Base-by-base conservation (phyloP, 768 basidiomycete genomes). In the Daedaleopsis sinensis region DNA sequence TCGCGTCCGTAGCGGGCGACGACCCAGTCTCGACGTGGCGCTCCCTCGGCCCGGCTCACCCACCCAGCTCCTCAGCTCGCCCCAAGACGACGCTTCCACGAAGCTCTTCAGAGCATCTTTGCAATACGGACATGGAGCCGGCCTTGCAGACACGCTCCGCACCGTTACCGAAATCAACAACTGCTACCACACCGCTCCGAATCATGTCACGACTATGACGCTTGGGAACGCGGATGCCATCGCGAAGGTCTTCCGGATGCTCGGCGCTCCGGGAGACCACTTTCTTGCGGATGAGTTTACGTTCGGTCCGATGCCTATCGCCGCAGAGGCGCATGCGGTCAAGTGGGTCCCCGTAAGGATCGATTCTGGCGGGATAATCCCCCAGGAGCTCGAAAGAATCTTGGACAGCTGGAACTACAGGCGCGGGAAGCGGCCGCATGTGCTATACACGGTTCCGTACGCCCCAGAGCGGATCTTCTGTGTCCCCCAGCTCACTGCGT, bases 341-440 rank as follows among this genome's bases (percentile, higher is more conserved):
- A 76, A 72, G 24, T 78, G 79, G 74, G 74, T 76, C 5, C 77
- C 78, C 0, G 75, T 84, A 27, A 72, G 74, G 58, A 80, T 82
- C 63, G 83, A 84, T 66, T 74, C 75, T 37, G 74, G 76, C 44
- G 83, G 83, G 2, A 68, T 84, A 58, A 66, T 84, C n/a, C 82
- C 82, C 3, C 75, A 76, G 19, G 78, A 79, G 49, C 74, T 85
- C 64, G 81, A 84, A 46, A 66, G 69, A 2, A 66, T 79, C 16
- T 62, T 85, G 23, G 66, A 66, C 2, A 73, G 62, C 6, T 85
- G 83, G 83, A 72, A 84, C 44, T 75, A 76, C 49, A 65, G 69
- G 1, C 77, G 74, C 52, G 83, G 83, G 13, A 76, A 76, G 55
- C 76, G 78, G 18, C 84, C 83, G 2, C 79, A 82, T 58, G 76